A percentile compares a stretch with the other conserved stretches of the same genome.
phyloP scores from a whole-genome alignment of 495 filamentous ascomycete species.

The Hypoxylon lenormandii region DNA sequence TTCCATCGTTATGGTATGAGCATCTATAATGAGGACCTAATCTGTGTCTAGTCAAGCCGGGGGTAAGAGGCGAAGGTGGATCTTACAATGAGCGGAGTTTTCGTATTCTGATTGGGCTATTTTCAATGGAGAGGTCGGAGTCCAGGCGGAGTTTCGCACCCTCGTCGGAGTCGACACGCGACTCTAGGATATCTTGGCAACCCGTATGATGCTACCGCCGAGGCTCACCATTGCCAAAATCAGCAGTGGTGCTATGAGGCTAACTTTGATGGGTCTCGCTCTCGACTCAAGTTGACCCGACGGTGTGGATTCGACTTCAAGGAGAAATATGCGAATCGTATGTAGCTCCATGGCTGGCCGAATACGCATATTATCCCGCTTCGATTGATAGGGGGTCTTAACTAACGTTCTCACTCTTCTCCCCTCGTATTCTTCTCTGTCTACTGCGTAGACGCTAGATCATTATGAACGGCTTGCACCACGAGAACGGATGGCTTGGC shows the following conservation, averaged over 20 bases:
- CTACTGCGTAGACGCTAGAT: slow-evolving; percentile 1
- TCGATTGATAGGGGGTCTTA: slow-evolving; percentile 1
- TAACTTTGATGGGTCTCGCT: slow-evolving; percentile 14
- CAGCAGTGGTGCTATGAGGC: slow-evolving; percentile 12
- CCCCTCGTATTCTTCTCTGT: background rate
- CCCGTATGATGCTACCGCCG: background rate
- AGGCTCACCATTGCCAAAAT: slow-evolving; percentile 1
- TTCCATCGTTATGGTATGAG: slow-evolving; percentile 12
- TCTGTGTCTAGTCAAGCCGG: background rate
- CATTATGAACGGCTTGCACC: slow-evolving; percentile 34
- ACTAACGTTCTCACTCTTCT: background rate
- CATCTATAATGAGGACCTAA: slow-evolving; percentile 3
- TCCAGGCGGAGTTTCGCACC: slow-evolving; percentile 20
- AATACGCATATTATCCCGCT: background rate
- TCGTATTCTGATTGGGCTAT: slow-evolving; percentile 20
- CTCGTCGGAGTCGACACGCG: slow-evolving; percentile 19
- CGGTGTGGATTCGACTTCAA: slow-evolving; percentile 10
- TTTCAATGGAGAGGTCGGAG: slow-evolving; percentile 14
- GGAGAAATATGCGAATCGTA: slow-evolving; percentile 14
- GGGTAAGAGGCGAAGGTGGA: background rate
- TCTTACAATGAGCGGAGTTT: slow-evolving; percentile 11
- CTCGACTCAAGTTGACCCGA: slow-evolving; percentile 25
- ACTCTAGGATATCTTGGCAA: slow-evolving; percentile 30
- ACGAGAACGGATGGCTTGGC: slow-evolving; percentile 36
- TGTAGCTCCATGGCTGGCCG: slow-evolving; percentile 8